Evolutionary conservation across 306 rosid species (phyloP).

Genomic region (Sicyos baderoa): DNA sequence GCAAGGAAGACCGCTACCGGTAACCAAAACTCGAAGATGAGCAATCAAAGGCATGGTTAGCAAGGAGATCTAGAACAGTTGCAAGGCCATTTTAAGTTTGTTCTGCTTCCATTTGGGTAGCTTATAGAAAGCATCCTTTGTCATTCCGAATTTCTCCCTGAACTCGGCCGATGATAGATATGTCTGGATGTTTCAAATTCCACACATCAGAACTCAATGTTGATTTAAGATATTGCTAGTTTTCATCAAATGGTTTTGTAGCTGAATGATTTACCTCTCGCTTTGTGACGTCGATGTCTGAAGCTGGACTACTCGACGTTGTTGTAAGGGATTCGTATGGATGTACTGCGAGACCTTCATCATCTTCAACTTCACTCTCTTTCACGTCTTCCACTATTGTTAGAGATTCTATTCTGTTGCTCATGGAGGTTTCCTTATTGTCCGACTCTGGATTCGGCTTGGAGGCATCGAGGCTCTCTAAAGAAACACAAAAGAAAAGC

Average conservation of each 20-base stretch:
- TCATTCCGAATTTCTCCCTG: slow-evolving; percentile 66
- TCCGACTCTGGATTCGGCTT: slow-evolving; percentile 36
- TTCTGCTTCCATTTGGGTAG: slow-evolving; percentile 98
- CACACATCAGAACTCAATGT: slow-evolving; percentile 24
- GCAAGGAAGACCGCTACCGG: slow-evolving; percentile 42
- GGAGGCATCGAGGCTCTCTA: slow-evolving; percentile 35
- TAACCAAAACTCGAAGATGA: slow-evolving; percentile 36
- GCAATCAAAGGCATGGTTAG: slow-evolving; percentile 21
- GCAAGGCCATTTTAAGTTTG: slow-evolving; percentile 82
- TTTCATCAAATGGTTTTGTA: slow-evolving; percentile 7
- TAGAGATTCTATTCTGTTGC: slow-evolving; percentile 50
- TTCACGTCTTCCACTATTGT: slow-evolving; percentile 72
- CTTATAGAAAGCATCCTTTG: slow-evolving; percentile 62
- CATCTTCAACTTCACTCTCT: slow-evolving; percentile 83
- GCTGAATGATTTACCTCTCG: slow-evolving; percentile 59
- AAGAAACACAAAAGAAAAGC: slow-evolving; percentile 15
- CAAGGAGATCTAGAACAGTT: slow-evolving; percentile 51
- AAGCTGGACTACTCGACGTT: slow-evolving; percentile 41
- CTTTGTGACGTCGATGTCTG: slow-evolving; percentile 75
- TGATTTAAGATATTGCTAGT: slow-evolving; percentile 7
- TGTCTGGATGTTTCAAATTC: slow-evolving; percentile 45
- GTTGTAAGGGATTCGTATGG: slow-evolving; percentile 67
- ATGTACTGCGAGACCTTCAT: slow-evolving; percentile 57
- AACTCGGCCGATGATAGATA: slow-evolving; percentile 76
- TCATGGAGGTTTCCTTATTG: slow-evolving; percentile 43